Conservation (phyloP, 1,284 basidiomycete genomes). For the Sporisorium reilianum region DNA sequence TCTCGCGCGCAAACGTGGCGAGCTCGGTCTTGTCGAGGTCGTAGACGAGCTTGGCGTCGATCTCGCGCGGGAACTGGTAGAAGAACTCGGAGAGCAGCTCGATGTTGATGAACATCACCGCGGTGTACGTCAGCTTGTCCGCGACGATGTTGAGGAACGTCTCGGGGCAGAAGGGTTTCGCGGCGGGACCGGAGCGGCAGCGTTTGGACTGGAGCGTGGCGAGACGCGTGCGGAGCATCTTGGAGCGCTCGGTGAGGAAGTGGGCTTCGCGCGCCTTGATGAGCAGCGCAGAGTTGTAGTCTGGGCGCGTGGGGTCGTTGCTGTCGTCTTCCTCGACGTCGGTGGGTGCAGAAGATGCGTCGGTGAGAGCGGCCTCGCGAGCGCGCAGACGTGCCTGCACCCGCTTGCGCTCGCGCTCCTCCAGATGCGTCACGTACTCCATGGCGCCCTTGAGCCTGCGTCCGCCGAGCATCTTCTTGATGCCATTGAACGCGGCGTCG, state of each 20-base stretch:
- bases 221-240: constrained; percentile 85
- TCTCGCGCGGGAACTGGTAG: constrained; percentile 98
- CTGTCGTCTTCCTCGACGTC: constrained; percentile 66
- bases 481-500: constrained; percentile 85
- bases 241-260: constrained; percentile 83
- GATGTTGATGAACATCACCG: constrained; percentile 92
- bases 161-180: constrained; percentile 91
- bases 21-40: constrained; percentile 89
- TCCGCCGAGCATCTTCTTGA: constrained; percentile 87
- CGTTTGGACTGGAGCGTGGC: constrained; percentile 86
- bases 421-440: constrained; percentile 83
- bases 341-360: not conserved
- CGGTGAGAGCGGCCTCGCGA: constrained; percentile 25
- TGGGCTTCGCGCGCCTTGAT: constrained; percentile 86
- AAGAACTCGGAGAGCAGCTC: constrained; percentile 98
- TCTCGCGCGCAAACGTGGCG: constrained; percentile 90
- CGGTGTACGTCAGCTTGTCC: constrained; percentile 94
- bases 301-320: constrained; percentile 71
- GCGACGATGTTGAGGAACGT: constrained; percentile 96
- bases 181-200: constrained; percentile 86
- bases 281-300: constrained; percentile 80
- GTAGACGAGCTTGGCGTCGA: constrained; percentile 92
- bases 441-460: constrained; percentile 81
- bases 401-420: constrained; percentile 83
- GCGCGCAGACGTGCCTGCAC: constrained; percentile 66